phyloP scores from a whole-genome alignment of 78 protist genomes.

The Mantamonas sphyraenae region DNA sequence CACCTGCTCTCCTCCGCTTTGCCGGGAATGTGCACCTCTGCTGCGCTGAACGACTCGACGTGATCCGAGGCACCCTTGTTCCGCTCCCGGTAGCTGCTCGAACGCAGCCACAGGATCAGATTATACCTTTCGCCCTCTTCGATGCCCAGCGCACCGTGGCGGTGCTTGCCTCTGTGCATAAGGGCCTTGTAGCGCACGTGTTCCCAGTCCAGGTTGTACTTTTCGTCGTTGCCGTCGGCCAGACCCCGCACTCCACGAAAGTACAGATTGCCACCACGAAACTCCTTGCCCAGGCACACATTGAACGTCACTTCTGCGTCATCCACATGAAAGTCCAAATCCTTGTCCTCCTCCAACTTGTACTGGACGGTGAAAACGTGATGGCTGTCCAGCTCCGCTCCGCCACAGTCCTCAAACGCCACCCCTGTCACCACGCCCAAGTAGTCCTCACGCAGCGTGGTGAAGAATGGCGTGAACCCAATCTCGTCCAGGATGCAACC shows the following conservation, averaged over 20 bases:
- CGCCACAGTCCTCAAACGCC: neutral
- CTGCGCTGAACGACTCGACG: no score
- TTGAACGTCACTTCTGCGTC: neutral
- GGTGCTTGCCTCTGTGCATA: neutral
- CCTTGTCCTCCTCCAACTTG: neutral
- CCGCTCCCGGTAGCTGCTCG: neutral
- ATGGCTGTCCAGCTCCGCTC: neutral
- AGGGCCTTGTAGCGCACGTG: neutral
- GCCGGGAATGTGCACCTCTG: no score
- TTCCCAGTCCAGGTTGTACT: neutral
- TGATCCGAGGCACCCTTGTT: no score
- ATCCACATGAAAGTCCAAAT: neutral
- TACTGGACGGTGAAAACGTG: neutral
- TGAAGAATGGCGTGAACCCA: neutral
- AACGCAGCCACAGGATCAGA: neutral
- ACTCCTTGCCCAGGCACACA: neutral
- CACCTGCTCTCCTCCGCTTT: no score
- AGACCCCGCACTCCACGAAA: no score
- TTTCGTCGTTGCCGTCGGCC: no score
- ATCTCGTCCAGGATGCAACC: neutral
- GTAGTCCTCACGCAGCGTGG: neutral
- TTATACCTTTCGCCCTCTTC: neutral
- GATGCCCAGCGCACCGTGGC: neutral
- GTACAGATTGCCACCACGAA: neutral
- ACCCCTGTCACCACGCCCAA: neutral